A percentile compares a stretch with the other conserved stretches of the same genome.
These are phyloP conservation scores for Solanum peruvianum DNA, from an alignment of 257 asterid species.

Conservation along the genomic window DNA sequence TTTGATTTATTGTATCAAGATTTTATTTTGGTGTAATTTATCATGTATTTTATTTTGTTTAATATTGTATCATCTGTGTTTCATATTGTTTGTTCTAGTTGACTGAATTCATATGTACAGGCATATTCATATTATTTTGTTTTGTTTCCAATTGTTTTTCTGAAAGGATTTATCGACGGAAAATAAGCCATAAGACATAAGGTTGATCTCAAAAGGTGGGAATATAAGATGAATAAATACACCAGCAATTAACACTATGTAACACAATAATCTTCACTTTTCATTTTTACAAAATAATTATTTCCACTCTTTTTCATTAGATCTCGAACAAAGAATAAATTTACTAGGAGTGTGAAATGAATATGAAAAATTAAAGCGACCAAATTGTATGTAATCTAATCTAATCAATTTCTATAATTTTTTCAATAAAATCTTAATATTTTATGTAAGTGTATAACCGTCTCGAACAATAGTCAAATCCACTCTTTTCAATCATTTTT, in stretches of 20 bases:
- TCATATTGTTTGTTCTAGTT: not conserved
- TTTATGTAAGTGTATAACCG: no score
- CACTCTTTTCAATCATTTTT: no score
- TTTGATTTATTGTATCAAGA: not conserved
- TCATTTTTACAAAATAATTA: not conserved
- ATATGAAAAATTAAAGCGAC: no score
- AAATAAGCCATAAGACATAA: no score
- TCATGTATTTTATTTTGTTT: not conserved
- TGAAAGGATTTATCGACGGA: no score
- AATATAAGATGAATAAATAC: not conserved
- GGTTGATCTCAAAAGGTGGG: not conserved
- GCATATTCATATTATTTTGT: no score
- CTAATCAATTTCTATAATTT: no score
- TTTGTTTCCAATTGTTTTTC: no score
- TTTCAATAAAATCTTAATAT: no score
- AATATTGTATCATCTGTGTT: not conserved
- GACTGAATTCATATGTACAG: not conserved
- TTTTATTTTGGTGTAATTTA: not conserved
- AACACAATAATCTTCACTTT: not conserved
- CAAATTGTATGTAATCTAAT: no score
- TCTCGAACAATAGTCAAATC: no score
- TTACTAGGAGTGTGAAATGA: rapidly evolving
- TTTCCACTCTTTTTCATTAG: not conserved
- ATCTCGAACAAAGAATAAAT: not conserved
- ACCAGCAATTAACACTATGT: no score